These are phyloP conservation scores for Rhizopogon vinicolor DNA, from an alignment of 768 basidiomycete species.

Conservation along the genomic window DNA sequence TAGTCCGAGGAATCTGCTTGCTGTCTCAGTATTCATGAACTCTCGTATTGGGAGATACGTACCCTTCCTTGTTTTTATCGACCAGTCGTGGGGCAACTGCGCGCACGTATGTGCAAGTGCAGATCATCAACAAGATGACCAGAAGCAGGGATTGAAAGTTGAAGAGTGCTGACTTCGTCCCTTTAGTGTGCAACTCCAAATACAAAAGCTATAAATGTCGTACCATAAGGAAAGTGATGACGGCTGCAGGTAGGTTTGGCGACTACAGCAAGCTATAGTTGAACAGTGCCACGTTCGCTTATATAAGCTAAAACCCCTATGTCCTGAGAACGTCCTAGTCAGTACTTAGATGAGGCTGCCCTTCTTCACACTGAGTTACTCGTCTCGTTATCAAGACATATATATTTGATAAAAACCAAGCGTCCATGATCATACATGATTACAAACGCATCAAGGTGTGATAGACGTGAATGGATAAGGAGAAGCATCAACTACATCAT, in stretches of 20 bases:
- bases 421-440: no score
- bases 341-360: no score
- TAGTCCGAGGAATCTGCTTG: slow-evolving; percentile 75
- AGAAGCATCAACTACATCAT: slow-evolving; percentile 25
- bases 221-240: neutral
- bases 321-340: no score
- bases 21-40: slow-evolving; percentile 2
- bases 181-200: neutral
- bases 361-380: no score
- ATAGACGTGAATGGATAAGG: slow-evolving; percentile 23
- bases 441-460: neutral
- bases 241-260: neutral
- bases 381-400: no score
- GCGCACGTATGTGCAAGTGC: slow-evolving; percentile 95
- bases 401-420: no score
- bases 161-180: slow-evolving; percentile 82
- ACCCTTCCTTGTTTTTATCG: slow-evolving; percentile 96
- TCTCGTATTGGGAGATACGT: slow-evolving; percentile 15
- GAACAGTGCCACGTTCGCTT: no score
- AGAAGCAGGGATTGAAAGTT: slow-evolving; percentile 95
- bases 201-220: no score
- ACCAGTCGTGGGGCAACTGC: slow-evolving; percentile 85
- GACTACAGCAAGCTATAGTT: no score
- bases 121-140: slow-evolving; percentile 89
- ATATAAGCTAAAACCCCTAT: no score